Evolutionary conservation across 2,329 filamentous ascomycete genomes (phyloP), one percentile per base, ranked within the genome.

Genomic region (Fusarium sp.): DNA sequence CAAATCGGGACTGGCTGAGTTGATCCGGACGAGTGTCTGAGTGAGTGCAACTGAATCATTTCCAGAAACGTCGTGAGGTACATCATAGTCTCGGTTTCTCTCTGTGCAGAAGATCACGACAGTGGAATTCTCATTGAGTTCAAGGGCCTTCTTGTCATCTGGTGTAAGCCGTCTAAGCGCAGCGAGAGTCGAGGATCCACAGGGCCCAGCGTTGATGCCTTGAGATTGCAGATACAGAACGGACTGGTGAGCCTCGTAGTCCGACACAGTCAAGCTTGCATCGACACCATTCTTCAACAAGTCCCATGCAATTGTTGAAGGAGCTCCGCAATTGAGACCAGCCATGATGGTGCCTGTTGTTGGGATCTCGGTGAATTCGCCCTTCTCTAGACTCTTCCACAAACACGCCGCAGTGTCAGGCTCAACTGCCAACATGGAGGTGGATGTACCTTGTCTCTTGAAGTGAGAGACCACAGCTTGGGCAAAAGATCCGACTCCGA

Each of bases 401-500:
- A 93, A 79, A 69, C 88, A 91, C 0, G 89, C 86, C 0, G 87
- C 92, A 0, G 87, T 89, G 22, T 91, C 89, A 0, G 93, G 90
- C 78, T 95, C 93, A 0, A 94, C 93, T 0, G 90, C 83, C 5
- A 94, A 75, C n/a, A 94, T 86, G 0, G 73, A 60, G 0, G 77
- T 76, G 1, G 55, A 50, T 4, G 60, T 71, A 5, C 71, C 75
- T 7, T 74, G 72, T 15, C 83, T 80, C 74, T 92, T 93, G 83
- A 86, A 94, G 77, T 93, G 89, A 36, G 84, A 82, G 0, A 88
- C 86, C 1, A 93, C 92, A 0, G 93, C 88, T 71, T 94, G 91
- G 0, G 91, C 91, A 63, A 94, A 86, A 9, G 90, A 92, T 0
- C 93, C 93, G 0, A 93, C 92, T 0, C 93, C 93, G 3, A 92